Evolutionary conservation across 2,329 filamentous ascomycete species (phyloP).

Genomic region (Pseudogymnoascus sp.): DNA sequence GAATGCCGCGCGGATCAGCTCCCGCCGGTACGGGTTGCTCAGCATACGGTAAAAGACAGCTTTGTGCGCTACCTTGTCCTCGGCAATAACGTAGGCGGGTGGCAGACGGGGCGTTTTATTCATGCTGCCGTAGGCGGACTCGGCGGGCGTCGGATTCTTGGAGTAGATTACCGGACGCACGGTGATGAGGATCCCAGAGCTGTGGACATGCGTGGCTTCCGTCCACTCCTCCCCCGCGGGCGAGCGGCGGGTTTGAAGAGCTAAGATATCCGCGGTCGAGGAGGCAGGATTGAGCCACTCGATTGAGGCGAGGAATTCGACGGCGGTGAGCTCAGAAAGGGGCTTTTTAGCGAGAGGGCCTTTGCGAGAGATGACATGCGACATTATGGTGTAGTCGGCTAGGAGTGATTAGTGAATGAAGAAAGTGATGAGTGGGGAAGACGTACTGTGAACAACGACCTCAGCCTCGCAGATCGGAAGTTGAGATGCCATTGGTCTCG

Average conservation of each 20-base stretch:
- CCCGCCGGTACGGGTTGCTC: background rate
- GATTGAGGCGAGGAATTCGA: background rate
- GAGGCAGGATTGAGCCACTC: background rate
- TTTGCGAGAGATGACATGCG: background rate
- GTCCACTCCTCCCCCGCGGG: background rate
- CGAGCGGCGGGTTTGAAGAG: background rate
- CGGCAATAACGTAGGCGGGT: background rate
- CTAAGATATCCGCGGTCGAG: background rate
- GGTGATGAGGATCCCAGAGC: background rate
- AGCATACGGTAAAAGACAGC: background rate
- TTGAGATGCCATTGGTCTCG: background rate
- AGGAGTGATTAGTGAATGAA: background rate
- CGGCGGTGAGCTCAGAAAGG: slow-evolving; percentile 1
- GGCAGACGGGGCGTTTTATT: background rate
- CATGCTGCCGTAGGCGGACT: background rate
- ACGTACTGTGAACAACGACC: background rate
- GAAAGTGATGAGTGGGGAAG: background rate
- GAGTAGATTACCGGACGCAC: background rate
- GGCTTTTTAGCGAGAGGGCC: background rate
- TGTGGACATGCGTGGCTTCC: background rate
- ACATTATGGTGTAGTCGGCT: slow-evolving; percentile 4
- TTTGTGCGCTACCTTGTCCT: background rate
- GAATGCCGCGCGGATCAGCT: background rate
- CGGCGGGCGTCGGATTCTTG: background rate
- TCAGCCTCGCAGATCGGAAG: background rate